phyloP scores from a whole-genome alignment of 148 eudicot species.

The Fagopyrum tataricum region DNA sequence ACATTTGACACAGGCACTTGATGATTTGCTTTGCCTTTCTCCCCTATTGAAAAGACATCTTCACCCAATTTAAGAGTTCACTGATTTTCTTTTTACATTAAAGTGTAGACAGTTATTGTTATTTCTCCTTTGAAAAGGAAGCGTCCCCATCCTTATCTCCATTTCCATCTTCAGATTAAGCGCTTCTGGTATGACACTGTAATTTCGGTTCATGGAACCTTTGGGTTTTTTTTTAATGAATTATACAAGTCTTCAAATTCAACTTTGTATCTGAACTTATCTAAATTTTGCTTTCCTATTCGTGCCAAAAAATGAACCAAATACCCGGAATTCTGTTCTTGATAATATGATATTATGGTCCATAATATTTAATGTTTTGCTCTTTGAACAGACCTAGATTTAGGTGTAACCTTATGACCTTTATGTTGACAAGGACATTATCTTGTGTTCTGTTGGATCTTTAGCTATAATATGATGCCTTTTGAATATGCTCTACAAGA shows the following conservation, averaged over 20 bases:
- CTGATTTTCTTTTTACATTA: no score
- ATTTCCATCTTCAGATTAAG: no score
- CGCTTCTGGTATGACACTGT: no score
- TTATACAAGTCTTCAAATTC: neutral
- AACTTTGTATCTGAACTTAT: neutral
- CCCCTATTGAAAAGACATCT: no score
- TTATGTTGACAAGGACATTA: neutral
- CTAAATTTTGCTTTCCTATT: neutral
- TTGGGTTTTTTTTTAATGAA: no score
- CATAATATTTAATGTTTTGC: neutral
- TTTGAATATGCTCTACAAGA: neutral
- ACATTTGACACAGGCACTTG: no score
- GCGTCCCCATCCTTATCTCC: no score
- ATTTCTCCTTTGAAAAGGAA: no score
- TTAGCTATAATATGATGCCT: neutral
- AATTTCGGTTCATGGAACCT: no score
- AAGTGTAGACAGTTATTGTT: no score
- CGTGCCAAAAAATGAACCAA: neutral
- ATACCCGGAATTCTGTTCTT: neutral
- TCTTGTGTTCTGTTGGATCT: neutral
- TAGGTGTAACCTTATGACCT: neutral
- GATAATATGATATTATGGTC: neutral
- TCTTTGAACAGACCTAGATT: neutral
- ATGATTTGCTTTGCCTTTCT: no score
- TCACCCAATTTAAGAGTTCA: no score